These are phyloP conservation scores for Aspergillus jensenii DNA, from an alignment of 2,329 filamentous ascomycete species.

Conservation along the genomic window DNA sequence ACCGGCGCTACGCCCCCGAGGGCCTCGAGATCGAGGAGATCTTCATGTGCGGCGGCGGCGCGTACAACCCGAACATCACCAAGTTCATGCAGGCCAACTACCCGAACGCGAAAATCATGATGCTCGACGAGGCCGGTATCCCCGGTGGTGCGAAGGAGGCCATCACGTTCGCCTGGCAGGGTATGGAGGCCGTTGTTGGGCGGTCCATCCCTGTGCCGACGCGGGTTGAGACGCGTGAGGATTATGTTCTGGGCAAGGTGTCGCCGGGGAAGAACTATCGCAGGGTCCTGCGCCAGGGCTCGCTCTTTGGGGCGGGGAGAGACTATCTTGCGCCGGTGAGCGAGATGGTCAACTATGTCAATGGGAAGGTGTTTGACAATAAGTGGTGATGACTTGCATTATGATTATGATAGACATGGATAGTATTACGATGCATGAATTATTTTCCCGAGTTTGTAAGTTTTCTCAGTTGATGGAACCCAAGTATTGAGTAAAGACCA, in stretches of 20 bases:
- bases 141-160: slow-evolving; percentile 60
- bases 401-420: not conserved
- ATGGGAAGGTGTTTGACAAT: slow-evolving; percentile 51
- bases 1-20: slow-evolving; percentile 50
- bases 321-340: slow-evolving; percentile 49
- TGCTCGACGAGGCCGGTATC: slow-evolving; percentile 59
- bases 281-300: slow-evolving; percentile 52
- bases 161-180: slow-evolving; percentile 61
- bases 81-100: slow-evolving; percentile 52
- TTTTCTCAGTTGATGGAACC: not conserved
- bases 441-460: not conserved
- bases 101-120: slow-evolving; percentile 51
- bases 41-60: slow-evolving; percentile 49
- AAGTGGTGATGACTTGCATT: slow-evolving; percentile 36
- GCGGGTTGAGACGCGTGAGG: slow-evolving; percentile 53
- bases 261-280: slow-evolving; percentile 57
- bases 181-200: slow-evolving; percentile 59
- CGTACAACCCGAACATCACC: slow-evolving; percentile 47
- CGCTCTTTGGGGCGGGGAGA: slow-evolving; percentile 50
- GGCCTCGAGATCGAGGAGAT: slow-evolving; percentile 53
- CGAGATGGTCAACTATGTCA: slow-evolving; percentile 52
- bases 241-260: slow-evolving; percentile 57
- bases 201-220: slow-evolving; percentile 55
- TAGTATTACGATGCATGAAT: not conserved
- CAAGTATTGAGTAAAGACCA: no score